Evolutionary conservation across 176 grass and related monocot genomes (phyloP).

Genomic region (Avena insularis): DNA sequence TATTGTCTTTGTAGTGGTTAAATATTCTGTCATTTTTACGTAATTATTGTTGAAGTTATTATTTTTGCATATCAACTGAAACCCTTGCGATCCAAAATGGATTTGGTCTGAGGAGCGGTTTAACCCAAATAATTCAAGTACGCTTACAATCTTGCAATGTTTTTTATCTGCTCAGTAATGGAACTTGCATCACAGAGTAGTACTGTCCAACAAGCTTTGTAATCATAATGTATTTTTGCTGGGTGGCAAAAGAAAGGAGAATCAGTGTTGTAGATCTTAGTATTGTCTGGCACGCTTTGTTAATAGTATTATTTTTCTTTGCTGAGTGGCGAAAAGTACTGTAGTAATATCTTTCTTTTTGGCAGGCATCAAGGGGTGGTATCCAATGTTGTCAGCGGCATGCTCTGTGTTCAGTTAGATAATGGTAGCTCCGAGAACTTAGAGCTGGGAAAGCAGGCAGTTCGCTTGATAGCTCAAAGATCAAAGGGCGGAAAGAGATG

Average conservation of each 20-base stretch:
- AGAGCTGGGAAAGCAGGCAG: conserved; percentile 68
- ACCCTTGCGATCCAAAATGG: background rate
- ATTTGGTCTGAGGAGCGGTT: background rate
- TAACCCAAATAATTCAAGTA: background rate
- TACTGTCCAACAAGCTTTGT: background rate
- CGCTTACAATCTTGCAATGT: background rate
- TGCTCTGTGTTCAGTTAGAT: conserved; percentile 55
- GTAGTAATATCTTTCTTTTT: background rate
- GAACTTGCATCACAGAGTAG: background rate
- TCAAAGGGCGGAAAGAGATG: conserved; percentile 45
- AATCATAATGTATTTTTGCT: background rate
- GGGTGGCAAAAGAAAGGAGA: background rate
- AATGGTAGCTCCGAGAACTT: conserved; percentile 64
- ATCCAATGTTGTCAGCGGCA: conserved; percentile 50
- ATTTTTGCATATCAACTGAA: background rate
- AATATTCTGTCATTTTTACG: background rate
- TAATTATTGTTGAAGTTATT: background rate
- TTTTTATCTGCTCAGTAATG: background rate
- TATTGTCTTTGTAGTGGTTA: conserved; percentile 8
- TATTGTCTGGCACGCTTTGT: background rate
- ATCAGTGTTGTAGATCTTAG: background rate
- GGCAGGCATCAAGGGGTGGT: conserved; percentile 75
- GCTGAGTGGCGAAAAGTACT: background rate
- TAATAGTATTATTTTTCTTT: background rate
- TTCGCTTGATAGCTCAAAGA: conserved; percentile 72